These are phyloP conservation scores for Didymella lethalis DNA, from an alignment of 2,329 filamentous ascomycete genomes.

Conservation along the genomic window DNA sequence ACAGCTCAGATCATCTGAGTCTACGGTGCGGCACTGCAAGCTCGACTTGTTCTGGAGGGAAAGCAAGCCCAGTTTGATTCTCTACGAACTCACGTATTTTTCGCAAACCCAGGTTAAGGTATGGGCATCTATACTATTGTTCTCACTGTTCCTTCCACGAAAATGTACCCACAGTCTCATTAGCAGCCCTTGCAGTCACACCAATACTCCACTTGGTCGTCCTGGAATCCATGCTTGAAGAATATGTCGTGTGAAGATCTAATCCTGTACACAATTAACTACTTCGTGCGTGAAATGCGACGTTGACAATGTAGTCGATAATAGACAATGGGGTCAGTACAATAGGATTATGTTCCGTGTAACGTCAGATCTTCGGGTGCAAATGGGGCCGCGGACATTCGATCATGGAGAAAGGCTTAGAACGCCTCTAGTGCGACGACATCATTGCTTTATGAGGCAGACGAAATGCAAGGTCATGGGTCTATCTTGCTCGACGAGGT, in stretches of 20 bases:
- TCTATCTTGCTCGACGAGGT: not conserved
- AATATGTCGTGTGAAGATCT: not conserved
- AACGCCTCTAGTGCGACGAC: not conserved
- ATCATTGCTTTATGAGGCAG: not conserved
- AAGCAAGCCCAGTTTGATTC: constrained; percentile 36
- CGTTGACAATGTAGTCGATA: not conserved
- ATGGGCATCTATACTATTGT: not conserved
- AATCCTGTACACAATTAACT: not conserved
- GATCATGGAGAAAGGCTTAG: not conserved
- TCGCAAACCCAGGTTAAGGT: not conserved
- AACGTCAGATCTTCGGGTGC: not conserved
- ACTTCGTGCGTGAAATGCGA: not conserved
- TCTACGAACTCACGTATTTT: not conserved
- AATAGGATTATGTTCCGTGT: not conserved
- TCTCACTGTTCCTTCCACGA: not conserved
- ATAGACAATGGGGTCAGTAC: not conserved
- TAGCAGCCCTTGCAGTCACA: not conserved
- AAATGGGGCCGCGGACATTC: not conserved
- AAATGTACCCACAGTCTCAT: not conserved
- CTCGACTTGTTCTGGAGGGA: constrained; percentile 26
- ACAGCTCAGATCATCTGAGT: constrained; percentile 63
- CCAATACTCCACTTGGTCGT: no score
- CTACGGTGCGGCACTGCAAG: constrained; percentile 58
- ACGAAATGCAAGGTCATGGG: constrained; percentile 5
- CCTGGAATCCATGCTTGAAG: not conserved